Evolutionary conservation across 352 stramenopile species (phyloP), one percentile per base, ranked within the genome.

Genomic region (Hyaloperonospora brassicae): DNA sequence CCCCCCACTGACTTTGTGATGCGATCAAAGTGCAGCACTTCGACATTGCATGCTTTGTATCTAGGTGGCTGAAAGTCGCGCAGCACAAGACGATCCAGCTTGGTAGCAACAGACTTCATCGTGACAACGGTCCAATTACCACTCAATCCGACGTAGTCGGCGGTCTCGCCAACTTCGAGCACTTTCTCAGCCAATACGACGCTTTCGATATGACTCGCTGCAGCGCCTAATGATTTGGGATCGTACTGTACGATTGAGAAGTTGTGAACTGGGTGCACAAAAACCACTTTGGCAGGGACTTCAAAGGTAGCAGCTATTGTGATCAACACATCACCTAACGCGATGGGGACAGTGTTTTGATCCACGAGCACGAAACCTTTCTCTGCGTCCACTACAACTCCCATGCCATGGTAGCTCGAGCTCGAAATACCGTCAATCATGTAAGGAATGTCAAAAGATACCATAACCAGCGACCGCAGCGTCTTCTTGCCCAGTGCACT

Each of bases 241-340:
- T 97, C 81, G 55, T 96, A 96, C 62, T 95, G 73, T 4, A 97
- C 72, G 41, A 97, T 82, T 12, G 82, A 79, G 41, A 93, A 95
- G 59, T 97, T 97, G 70, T 97, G 85, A 11, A 95, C 71, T n/a
- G 90, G 90, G 55, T 97, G 90, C 17, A 96, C 83, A 52, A 97
- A 96, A 12, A 95, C 73, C 1, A 95, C 79, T 54, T 86, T 89
- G 4, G 77, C 87, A 0, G 83, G 77, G 13, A 95, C 70, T 62
- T 97, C 87, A 27, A 96, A 76, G 0, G 76, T 92, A 36, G 86
- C 89, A 12, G 84, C 86, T 44, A 97, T 84, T 1, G 88, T 94
- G 45, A 97, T 78, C 21, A 89, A 60, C 46, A 93, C 79, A 44
- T 96, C 86, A 21, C 86, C 85, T 6, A 95, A 62, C 0, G 86